A percentile compares a stretch with the other conserved stretches of the same genome.
Conservation (phyloP, 352 stramenopile species). For the Blastocystis sp. region DNA sequence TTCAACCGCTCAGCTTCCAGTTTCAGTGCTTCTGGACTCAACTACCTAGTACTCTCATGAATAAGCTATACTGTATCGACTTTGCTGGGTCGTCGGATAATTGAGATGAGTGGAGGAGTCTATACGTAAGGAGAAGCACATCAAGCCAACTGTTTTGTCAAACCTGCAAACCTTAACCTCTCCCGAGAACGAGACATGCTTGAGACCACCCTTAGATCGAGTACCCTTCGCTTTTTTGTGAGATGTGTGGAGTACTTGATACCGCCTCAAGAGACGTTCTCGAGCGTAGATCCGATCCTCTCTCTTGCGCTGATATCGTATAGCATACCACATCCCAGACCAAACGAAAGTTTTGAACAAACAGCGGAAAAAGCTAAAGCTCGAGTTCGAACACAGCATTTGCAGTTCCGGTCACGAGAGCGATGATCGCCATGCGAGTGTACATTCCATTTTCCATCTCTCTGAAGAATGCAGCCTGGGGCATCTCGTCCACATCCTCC, state of each 20-base stretch:
- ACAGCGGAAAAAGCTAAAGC: constrained; percentile 28
- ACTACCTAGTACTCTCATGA: not conserved
- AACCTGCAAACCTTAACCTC: constrained; percentile 15
- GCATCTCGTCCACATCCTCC: constrained; percentile 88
- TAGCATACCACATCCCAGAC: not conserved
- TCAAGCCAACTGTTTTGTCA: not conserved
- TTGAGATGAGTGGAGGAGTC: not conserved
- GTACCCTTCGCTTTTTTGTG: not conserved
- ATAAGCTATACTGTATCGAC: not conserved
- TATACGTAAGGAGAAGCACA: not conserved
- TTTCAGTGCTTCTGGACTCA: not conserved
- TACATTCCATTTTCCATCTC: constrained; percentile 97
- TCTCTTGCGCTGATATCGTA: not conserved
- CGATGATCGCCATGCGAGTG: constrained; percentile 93
- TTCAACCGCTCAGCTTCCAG: not conserved
- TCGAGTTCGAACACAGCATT: constrained; percentile 46
- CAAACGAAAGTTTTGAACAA: not conserved
- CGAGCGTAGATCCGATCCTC: not conserved
- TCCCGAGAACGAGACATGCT: not conserved
- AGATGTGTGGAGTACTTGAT: not conserved
- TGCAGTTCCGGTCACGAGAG: constrained; percentile 74
- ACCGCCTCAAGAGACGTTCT: not conserved
- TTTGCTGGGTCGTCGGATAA: not conserved
- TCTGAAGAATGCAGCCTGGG: constrained; percentile 89
- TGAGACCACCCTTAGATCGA: not conserved